Base-by-base conservation (phyloP, 768 basidiomycete species). In the Antrodiella citrinella region DNA sequence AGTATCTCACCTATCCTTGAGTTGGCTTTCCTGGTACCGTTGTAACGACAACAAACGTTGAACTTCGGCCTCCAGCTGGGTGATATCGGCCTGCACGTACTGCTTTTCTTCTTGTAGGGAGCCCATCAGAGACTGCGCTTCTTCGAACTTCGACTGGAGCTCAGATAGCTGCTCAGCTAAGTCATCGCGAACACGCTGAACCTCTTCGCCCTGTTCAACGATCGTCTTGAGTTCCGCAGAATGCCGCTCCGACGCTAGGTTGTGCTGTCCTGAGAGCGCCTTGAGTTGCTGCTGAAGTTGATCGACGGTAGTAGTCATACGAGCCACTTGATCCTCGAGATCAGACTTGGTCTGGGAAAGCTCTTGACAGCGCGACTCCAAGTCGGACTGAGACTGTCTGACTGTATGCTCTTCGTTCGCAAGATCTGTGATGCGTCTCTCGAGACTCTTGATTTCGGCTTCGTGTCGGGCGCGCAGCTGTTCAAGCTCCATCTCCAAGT, bases 1-100 rank as follows among this genome's bases (percentile, higher is more conserved):
- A n/a, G n/a, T n/a, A n/a, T n/a, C n/a, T n/a, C 53, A 82, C 87
- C 74, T 75, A 49, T 86, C 82, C 59, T 76, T 76, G 38, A 76
- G 61, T 59, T 85, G 80, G 57, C 71, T 73, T 64, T 90, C 84
- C 47, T 84, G 60, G 63, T 76, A 80, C 51, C 81, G 76, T 35
- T 69, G 70, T 50, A 84, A 64, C 4, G 86, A 86, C 43, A 76
- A 67, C 7, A 71, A 73, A 30, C 81, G 77, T 62, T 88, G 84
- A 11, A 78, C 63, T 58, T 88, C 83, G 2, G 85, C 82, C 52
- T 78, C 77, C 22, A 86, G 66, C 12, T 67, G 65, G 0, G 83
- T 86, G 43, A 74, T 72, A 55, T 81, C 70, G 44, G 72, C 70
- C 52, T 86, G 80, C 13, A 84, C 63, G 9, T 61, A 47, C 0